Conservation (phyloP, 179 eudicot species). For the Silene vulgaris region DNA sequence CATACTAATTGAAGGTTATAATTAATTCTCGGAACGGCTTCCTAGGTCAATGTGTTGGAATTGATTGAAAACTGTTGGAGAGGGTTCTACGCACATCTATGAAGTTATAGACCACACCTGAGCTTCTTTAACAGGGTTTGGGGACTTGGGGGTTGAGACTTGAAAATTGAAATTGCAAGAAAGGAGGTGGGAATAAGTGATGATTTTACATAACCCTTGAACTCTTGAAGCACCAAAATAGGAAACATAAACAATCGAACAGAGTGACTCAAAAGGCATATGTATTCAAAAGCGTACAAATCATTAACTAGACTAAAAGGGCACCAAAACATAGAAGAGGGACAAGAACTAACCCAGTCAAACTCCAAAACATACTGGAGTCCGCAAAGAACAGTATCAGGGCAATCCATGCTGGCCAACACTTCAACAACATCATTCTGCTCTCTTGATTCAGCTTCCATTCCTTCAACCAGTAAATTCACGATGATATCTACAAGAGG, state of each 20-base stretch:
- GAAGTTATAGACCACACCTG: neutral
- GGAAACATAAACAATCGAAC: neutral
- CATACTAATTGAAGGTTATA: neutral
- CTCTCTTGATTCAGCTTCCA: constrained; percentile 32
- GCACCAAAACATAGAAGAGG: neutral
- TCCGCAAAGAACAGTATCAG: constrained; percentile 65
- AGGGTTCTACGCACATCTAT: neutral
- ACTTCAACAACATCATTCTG: constrained; percentile 67
- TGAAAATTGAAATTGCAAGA: neutral
- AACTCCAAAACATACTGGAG: constrained; percentile 64
- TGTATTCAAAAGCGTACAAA: neutral
- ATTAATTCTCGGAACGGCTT: neutral
- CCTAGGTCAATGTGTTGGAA: neutral
- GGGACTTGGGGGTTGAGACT: neutral
- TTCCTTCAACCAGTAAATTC: constrained; percentile 66
- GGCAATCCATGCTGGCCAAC: constrained; percentile 88
- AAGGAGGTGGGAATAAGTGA: neutral
- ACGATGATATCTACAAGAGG: constrained; percentile 88
- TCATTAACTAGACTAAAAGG: neutral
- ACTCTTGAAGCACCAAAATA: neutral
- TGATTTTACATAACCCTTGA: neutral
- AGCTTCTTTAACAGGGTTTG: too few species aligned
- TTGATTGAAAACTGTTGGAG: neutral
- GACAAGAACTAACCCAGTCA: constrained; percentile 54
- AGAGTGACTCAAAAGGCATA: neutral